Evolutionary conservation across 768 basidiomycete genomes (phyloP).

Genomic region (Cystobasidium tubakii): DNA sequence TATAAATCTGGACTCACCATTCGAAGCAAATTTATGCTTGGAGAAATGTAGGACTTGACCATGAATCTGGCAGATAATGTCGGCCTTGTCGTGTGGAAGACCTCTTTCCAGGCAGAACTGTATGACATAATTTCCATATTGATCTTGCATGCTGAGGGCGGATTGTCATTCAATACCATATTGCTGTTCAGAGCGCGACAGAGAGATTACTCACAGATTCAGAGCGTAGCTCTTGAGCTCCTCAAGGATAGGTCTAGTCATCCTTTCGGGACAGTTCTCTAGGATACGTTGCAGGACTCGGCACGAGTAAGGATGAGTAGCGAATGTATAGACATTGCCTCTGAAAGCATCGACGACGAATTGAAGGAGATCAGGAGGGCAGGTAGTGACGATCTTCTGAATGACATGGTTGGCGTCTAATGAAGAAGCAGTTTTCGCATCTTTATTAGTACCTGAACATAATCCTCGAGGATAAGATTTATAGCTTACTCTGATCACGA

Average conservation of each 20-base stretch:
- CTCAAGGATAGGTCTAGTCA: conserved; percentile 67
- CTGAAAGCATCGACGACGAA: conserved; percentile 67
- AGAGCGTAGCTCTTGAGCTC: conserved; percentile 69
- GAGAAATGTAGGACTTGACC: conserved; percentile 75
- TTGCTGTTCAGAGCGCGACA: no score
- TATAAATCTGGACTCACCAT: no score
- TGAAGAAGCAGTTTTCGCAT: no score
- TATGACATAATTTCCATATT: conserved; percentile 73
- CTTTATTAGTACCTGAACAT: no score
- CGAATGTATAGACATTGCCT: conserved; percentile 70
- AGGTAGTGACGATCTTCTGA: conserved; percentile 78
- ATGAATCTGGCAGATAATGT: conserved; percentile 63
- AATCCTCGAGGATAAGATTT: no score
- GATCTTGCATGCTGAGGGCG: conserved; percentile 41
- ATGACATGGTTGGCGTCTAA: conserved; percentile 58
- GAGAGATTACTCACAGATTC: conserved; percentile 63
- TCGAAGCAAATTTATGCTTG: conserved; percentile 58
- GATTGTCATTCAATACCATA: background rate
- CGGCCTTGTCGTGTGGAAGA: conserved; percentile 60
- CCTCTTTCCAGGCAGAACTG: conserved; percentile 87
- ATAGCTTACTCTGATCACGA: conserved; percentile 58
- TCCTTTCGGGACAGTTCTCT: conserved; percentile 68
- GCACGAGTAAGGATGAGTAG: conserved; percentile 87
- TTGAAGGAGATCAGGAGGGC: conserved; percentile 66
- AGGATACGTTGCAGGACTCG: conserved; percentile 89